phyloP scores from a whole-genome alignment of 768 basidiomycete species.

The Boletus barrowsii region DNA sequence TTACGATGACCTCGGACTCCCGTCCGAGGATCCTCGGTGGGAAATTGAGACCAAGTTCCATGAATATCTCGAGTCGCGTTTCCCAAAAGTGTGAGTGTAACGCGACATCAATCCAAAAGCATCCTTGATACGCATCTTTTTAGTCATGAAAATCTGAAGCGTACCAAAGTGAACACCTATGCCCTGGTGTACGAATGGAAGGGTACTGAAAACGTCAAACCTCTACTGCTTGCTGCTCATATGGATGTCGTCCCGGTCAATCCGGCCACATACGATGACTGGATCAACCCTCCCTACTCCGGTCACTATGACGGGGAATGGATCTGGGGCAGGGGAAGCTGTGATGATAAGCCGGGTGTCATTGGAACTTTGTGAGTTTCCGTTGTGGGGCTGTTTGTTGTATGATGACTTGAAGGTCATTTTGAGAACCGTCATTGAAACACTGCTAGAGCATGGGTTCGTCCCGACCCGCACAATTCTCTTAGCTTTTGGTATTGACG shows the following conservation, averaged over 20 bases:
- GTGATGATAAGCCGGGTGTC: conserved; percentile 42
- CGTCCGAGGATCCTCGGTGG: conserved; percentile 48
- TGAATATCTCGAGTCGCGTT: conserved; percentile 39
- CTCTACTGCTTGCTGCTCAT: conserved; percentile 51
- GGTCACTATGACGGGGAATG: conserved; percentile 44
- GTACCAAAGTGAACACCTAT: conserved; percentile 58
- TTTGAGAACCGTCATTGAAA: conserved; percentile 26
- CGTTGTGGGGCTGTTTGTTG: background rate
- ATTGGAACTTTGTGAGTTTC: conserved; percentile 34
- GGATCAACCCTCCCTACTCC: conserved; percentile 50
- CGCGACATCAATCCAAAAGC: background rate
- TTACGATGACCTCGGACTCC: conserved; percentile 46
- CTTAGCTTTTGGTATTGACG: conserved; percentile 44
- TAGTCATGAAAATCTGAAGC: conserved; percentile 46
- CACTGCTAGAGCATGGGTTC: conserved; percentile 27
- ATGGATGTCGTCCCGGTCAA: conserved; percentile 52
- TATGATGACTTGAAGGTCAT: background rate
- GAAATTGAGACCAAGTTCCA: conserved; percentile 26
- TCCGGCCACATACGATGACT: conserved; percentile 40
- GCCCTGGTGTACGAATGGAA: conserved; percentile 62
- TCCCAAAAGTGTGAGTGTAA: conserved; percentile 52
- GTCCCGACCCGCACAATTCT: conserved; percentile 30
- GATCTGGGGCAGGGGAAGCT: conserved; percentile 48
- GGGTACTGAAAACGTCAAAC: conserved; percentile 54
- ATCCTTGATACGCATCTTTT: background rate